Conservation (phyloP, 2,329 filamentous ascomycete genomes). For the Chaetomium olivaceum region DNA sequence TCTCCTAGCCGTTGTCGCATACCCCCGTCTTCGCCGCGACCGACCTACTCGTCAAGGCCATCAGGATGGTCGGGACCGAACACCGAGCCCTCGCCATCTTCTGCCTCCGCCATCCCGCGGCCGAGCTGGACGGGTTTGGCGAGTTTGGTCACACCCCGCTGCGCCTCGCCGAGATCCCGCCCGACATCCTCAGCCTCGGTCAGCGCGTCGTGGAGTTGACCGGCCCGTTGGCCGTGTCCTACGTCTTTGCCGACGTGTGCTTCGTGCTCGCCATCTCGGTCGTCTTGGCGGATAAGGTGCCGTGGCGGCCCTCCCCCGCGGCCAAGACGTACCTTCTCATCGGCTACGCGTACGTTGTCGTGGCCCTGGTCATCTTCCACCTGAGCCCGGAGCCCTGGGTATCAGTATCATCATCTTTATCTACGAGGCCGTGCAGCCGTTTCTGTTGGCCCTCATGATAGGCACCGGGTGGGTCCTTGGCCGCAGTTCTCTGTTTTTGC, state of each 20-base stretch:
- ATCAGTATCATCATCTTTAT: neutral
- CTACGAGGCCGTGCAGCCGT: neutral
- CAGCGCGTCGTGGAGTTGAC: neutral
- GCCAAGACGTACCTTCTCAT: neutral
- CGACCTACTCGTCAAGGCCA: neutral
- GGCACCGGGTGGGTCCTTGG: neutral
- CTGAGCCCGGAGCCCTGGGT: neutral
- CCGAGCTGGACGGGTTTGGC: neutral
- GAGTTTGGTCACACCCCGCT: neutral
- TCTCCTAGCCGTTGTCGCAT: neutral
- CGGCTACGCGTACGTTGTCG: neutral
- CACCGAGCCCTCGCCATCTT: neutral
- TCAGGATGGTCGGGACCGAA: neutral
- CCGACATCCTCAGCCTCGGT: neutral
- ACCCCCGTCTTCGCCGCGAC: neutral
- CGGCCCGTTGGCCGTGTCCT: neutral
- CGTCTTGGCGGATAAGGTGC: neutral
- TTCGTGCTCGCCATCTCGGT: neutral
- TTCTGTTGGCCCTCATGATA: neutral
- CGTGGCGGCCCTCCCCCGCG: neutral
- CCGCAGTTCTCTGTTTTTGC: neutral
- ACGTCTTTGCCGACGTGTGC: neutral
- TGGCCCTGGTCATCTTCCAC: neutral
- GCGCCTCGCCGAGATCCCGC: neutral
- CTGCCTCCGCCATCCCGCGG: neutral